These are phyloP conservation scores for Neurospora sp. DNA, from an alignment of 495 filamentous ascomycete genomes.

Conservation along the genomic window DNA sequence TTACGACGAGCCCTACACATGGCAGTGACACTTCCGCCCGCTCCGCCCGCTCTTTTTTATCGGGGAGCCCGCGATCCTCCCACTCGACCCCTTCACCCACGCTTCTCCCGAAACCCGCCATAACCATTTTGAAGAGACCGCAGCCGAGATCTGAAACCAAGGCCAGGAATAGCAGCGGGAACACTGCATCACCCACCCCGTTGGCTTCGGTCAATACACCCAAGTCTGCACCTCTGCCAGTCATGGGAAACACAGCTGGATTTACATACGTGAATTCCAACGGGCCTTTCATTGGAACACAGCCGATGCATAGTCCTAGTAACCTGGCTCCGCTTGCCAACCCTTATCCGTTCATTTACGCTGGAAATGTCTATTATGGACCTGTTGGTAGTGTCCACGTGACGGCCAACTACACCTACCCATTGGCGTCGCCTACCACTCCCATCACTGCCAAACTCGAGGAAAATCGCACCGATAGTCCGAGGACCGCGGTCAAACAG, in stretches of 20 bases:
- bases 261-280: neutral
- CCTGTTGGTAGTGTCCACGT: neutral
- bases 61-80: neutral
- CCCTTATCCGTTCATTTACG: neutral
- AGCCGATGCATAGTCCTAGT: neutral
- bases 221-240: neutral
- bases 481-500: neutral
- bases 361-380: neutral
- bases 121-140: neutral
- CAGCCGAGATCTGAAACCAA: neutral
- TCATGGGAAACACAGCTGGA: neutral
- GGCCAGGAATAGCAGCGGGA: neutral
- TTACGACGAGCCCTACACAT: neutral
- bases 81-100: neutral
- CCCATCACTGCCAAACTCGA: neutral
- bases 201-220: neutral
- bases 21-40: neutral
- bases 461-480: neutral
- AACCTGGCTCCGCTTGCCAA: neutral
- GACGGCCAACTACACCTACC: neutral
- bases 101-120: neutral
- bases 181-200: neutral
- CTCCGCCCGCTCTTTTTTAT: neutral
- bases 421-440: neutral
- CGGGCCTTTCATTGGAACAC: neutral